Conservation (phyloP, 202 grass and related monocot species). For the Hordeum pubiflorum region DNA sequence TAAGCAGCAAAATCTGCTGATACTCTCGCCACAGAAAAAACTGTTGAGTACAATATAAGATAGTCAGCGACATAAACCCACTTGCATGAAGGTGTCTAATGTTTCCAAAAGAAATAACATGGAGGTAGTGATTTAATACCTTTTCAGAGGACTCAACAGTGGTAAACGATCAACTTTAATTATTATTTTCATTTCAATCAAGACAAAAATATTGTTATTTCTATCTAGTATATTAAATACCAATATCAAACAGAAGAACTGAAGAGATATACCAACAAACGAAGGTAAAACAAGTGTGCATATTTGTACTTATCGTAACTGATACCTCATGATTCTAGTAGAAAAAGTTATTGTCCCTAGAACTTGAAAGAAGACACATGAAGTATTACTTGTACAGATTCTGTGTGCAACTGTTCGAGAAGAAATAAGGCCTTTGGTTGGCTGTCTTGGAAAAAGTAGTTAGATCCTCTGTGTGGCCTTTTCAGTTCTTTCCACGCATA, state of each 20-base stretch:
- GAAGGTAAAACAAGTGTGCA: neutral
- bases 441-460: constrained; percentile 21
- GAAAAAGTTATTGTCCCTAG: neutral
- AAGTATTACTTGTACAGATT: constrained; percentile 15
- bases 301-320: neutral
- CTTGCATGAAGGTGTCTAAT: constrained; percentile 12
- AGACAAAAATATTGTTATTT: neutral
- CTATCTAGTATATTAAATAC: neutral
- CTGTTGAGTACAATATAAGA: neutral
- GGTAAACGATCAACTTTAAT: neutral
- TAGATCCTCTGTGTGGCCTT: constrained; percentile 16
- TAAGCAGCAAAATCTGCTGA: constrained; percentile 10
- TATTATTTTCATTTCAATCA: neutral
- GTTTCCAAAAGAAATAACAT: constrained; percentile 27
- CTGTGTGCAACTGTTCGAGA: constrained; percentile 17
- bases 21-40: neutral
- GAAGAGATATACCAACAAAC: neutral
- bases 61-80: constrained; percentile 16
- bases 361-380: constrained; percentile 18
- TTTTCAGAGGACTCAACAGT: neutral
- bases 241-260: neutral
- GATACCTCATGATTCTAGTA: neutral
- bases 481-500: constrained; percentile 27
- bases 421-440: constrained; percentile 14
- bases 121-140: neutral